Conservation (phyloP, 306 rosid species). For the Mucuna pruriens region DNA sequence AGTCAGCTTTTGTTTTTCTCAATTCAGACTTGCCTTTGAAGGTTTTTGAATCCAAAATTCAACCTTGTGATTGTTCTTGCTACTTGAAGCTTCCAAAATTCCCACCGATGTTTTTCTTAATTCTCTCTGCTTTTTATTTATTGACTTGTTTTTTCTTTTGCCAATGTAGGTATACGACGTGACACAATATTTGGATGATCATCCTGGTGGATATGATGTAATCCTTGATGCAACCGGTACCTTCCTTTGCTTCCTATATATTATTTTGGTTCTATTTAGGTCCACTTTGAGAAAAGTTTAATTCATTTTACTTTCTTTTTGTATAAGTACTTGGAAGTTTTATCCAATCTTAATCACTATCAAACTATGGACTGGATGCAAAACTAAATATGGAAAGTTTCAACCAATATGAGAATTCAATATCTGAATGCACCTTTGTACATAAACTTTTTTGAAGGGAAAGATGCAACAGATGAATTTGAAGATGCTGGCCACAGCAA, state of each 20-base stretch:
- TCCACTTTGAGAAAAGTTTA: too few relatives aligned
- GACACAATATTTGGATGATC: conserved; percentile 82
- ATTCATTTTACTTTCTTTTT: too few relatives aligned
- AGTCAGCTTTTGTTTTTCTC: neutral
- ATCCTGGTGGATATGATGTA: conserved; percentile 95
- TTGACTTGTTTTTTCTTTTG: conserved; percentile 20
- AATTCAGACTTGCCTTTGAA: neutral
- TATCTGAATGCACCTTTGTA: conserved; percentile 29
- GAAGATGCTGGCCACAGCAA: conserved; percentile 96
- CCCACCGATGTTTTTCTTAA: neutral
- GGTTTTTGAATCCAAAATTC: conserved; percentile 4
- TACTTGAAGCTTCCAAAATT: conserved; percentile 13
- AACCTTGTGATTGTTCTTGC: neutral
- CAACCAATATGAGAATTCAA: conserved; percentile 25
- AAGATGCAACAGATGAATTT: conserved; percentile 87
- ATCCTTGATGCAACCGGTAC: conserved; percentile 74
- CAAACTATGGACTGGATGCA: neutral
- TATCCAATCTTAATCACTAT: too few relatives aligned
- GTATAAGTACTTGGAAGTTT: too few relatives aligned
- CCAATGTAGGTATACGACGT: conserved; percentile 75
- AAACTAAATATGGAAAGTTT: neutral
- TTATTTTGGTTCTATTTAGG: too few relatives aligned
- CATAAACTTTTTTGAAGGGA: conserved; percentile 54
- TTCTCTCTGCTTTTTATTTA: conserved; percentile 3
- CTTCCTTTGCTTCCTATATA: conserved; percentile 26